Evolutionary conservation across 2,329 filamentous ascomycete genomes (phyloP).

Genomic region (Epichloe elymi): DNA sequence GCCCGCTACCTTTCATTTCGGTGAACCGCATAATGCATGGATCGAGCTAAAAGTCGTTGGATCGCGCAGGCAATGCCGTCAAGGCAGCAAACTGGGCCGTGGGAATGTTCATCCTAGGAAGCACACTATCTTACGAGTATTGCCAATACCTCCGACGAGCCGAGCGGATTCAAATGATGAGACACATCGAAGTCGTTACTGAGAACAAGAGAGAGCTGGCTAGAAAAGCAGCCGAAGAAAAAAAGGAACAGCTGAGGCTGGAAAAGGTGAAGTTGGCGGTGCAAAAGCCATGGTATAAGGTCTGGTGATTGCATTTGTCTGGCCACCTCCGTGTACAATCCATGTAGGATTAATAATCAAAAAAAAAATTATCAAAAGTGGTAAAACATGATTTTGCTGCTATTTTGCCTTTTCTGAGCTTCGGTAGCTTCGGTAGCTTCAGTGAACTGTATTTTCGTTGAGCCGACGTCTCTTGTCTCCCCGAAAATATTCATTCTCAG

Average conservation of each 20-base stretch:
- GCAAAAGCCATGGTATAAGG: constrained; percentile 39
- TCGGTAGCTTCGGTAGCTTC: not conserved
- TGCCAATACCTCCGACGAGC: constrained; percentile 62
- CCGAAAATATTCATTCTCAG: no score
- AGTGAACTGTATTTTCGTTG: no score
- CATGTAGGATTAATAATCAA: not conserved
- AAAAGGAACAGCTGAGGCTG: constrained; percentile 18
- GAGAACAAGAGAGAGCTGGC: constrained; percentile 38
- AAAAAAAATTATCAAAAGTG: not conserved
- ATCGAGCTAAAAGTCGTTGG: not conserved
- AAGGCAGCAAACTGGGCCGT: constrained; percentile 76
- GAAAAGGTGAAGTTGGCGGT: constrained; percentile 21
- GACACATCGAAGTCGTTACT: constrained; percentile 55
- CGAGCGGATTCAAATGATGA: constrained; percentile 72
- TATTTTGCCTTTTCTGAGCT: not conserved
- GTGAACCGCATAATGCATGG: no score
- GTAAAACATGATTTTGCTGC: not conserved
- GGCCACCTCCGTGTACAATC: not conserved
- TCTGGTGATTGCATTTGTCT: constrained; percentile 31
- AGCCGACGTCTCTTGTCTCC: no score
- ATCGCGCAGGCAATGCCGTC: constrained; percentile 16
- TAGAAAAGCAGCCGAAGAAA: constrained; percentile 31
- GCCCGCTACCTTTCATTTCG: not conserved
- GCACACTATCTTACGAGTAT: constrained; percentile 68
- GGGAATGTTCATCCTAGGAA: constrained; percentile 55